Percentiles rank a stretch among this genome's conserved stretches.
Conservation (phyloP, 176 grass and related monocot species). For the Neostapfia colusana region DNA sequence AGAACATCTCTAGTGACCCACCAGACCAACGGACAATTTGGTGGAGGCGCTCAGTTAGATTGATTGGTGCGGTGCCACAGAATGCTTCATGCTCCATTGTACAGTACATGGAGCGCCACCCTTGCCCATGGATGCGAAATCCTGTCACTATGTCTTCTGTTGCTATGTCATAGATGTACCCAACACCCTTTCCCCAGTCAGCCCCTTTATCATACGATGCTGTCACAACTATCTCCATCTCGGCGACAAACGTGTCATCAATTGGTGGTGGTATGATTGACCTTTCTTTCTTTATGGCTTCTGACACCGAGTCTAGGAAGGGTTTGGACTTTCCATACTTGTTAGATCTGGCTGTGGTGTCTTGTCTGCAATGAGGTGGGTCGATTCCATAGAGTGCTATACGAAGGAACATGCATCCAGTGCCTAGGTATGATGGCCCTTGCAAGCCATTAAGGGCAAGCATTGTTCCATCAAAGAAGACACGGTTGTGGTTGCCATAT, state of each 20-base stretch:
- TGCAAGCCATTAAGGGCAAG: constrained; percentile 70
- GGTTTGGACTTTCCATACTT: neutral
- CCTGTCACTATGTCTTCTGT: constrained; percentile 39
- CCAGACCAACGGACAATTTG: constrained; percentile 47
- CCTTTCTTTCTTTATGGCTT: neutral
- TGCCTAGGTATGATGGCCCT: constrained; percentile 39
- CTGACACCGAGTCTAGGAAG: constrained; percentile 3
- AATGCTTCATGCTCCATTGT: constrained; percentile 34
- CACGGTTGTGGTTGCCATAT: constrained; percentile 77
- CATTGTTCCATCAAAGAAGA: constrained; percentile 87
- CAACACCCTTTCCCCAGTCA: constrained; percentile 31
- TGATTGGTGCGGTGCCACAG: constrained; percentile 31
- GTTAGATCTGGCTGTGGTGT: neutral
- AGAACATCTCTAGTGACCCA: constrained; percentile 46
- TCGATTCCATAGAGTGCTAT: constrained; percentile 37
- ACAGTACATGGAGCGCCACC: constrained; percentile 35
- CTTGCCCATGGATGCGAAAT: constrained; percentile 35
- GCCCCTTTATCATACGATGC: neutral
- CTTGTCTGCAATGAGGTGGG: neutral
- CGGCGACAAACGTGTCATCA: neutral
- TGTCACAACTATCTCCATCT: constrained; percentile 1
- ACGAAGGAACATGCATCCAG: constrained; percentile 38
- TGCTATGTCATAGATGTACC: constrained; percentile 34
- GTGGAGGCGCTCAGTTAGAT: constrained; percentile 30
- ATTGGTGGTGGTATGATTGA: neutral